Evolutionary conservation across 352 stramenopile species (phyloP).

Genomic region (Globisporangium radiosum): DNA sequence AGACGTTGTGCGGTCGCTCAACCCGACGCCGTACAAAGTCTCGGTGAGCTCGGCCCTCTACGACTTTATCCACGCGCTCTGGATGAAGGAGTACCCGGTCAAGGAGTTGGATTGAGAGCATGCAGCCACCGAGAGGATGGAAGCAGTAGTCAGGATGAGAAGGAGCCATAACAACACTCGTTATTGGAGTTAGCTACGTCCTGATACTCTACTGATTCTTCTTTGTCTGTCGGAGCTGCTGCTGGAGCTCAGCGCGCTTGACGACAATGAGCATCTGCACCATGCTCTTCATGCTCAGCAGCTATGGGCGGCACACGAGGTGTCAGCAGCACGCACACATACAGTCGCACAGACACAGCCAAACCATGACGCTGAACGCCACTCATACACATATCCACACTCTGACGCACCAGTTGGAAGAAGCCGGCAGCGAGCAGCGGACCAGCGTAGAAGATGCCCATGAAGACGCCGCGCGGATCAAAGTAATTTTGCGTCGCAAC

Average conservation of each 20-base stretch:
- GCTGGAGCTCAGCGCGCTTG: slow-evolving; percentile 62
- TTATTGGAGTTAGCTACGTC: slow-evolving; percentile 14
- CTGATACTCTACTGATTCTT: slow-evolving; percentile 36
- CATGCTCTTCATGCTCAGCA: slow-evolving; percentile 77
- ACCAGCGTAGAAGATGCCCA: slow-evolving; percentile 75
- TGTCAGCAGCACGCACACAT: neutral
- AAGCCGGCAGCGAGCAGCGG: slow-evolving; percentile 71
- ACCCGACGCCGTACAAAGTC: slow-evolving; percentile 95
- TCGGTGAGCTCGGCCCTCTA: slow-evolving; percentile 84
- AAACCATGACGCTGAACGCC: no score
- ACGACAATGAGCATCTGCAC: slow-evolving; percentile 72
- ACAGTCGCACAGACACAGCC: neutral
- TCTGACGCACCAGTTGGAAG: slow-evolving; percentile 53
- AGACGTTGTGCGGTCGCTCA: slow-evolving; percentile 93
- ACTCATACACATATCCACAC: neutral
- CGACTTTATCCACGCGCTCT: slow-evolving; percentile 96
- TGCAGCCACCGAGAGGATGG: neutral
- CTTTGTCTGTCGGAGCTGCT: slow-evolving; percentile 28
- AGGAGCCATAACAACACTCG: slow-evolving; percentile 18
- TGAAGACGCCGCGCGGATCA: slow-evolving; percentile 72
- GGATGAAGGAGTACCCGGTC: slow-evolving; percentile 89
- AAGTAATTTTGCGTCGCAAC: slow-evolving; percentile 83
- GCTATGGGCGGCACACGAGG: slow-evolving; percentile 17
- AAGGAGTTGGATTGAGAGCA: slow-evolving; percentile 62
- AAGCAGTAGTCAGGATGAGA: slow-evolving; percentile 2